phyloP scores from a whole-genome alignment of 176 grass and related monocot species.

The Musa troglodytarum region DNA sequence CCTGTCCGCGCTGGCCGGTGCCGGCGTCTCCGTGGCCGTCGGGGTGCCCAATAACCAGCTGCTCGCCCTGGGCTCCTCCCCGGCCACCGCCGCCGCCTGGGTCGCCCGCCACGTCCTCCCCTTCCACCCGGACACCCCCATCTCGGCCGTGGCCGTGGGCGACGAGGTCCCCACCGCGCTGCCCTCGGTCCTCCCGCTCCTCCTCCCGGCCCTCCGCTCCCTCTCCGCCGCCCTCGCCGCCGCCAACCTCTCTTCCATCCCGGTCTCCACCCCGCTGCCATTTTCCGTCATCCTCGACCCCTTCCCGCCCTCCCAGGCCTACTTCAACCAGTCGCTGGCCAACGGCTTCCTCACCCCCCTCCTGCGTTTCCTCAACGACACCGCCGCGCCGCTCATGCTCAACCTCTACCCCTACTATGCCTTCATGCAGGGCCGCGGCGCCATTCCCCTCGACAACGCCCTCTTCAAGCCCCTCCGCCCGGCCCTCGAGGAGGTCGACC shows the following conservation, averaged over 20 bases:
- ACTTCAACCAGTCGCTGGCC: conserved; percentile 76
- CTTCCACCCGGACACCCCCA: conserved; percentile 34
- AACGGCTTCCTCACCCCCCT: conserved; percentile 57
- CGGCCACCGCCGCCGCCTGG: conserved; percentile 52
- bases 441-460: conserved; percentile 76
- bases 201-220: conserved; percentile 71
- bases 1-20: conserved; percentile 47
- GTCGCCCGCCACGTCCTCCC: conserved; percentile 55
- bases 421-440: conserved; percentile 67
- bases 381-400: conserved; percentile 75
- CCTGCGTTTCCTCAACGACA: conserved; percentile 61
- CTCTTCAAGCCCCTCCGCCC: conserved; percentile 74
- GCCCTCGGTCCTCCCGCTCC: conserved; percentile 62
- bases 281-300: conserved; percentile 80
- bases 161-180: conserved; percentile 68
- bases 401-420: conserved; percentile 96
- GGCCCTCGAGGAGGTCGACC: conserved; percentile 75
- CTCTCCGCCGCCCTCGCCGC: conserved; percentile 47
- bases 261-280: conserved; percentile 77
- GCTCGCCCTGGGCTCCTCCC: conserved; percentile 79
- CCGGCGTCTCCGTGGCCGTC: conserved; percentile 53
- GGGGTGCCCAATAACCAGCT: conserved; percentile 89
- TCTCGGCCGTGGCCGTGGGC: conserved; percentile 66
- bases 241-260: conserved; percentile 57
- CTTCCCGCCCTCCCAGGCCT: conserved; percentile 87